Percentiles rank a stretch among this genome's conserved stretches.
These are phyloP conservation scores for Pleurotus tuoliensis DNA, from an alignment of 768 basidiomycete genomes.

Conservation along the genomic window DNA sequence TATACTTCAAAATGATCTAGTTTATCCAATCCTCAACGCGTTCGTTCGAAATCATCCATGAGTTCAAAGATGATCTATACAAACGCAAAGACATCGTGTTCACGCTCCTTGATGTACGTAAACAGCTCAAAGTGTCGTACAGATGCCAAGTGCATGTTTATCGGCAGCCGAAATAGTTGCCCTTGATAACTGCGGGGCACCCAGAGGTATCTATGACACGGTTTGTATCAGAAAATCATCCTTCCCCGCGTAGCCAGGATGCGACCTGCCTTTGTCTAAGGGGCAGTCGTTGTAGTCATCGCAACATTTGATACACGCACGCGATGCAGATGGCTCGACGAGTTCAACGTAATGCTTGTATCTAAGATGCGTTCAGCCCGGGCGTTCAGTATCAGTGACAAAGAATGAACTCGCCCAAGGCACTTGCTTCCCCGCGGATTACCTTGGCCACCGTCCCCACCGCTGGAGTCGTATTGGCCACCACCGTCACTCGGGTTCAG, in stretches of 20 bases:
- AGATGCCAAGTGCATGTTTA: background rate
- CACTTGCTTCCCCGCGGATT: conserved; percentile 29
- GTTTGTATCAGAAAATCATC: background rate
- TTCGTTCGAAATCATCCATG: too few species aligned
- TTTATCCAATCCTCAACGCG: too few species aligned
- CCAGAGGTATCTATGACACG: conserved; percentile 19
- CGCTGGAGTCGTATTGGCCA: conserved; percentile 32
- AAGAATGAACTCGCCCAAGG: conserved; percentile 18
- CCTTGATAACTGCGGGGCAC: conserved; percentile 24
- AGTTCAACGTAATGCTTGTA: conserved; percentile 34
- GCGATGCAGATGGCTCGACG: conserved; percentile 24
- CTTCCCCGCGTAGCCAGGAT: background rate
- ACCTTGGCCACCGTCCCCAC: conserved; percentile 24
- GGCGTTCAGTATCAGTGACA: background rate
- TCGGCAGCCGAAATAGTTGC: conserved; percentile 5
- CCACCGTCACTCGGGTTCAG: conserved; percentile 27
- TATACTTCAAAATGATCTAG: too few species aligned
- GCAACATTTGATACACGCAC: conserved; percentile 33
- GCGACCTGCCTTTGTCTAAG: conserved; percentile 22
- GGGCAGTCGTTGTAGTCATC: conserved; percentile 30
- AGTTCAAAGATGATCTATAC: too few species aligned
- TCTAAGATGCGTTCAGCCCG: conserved; percentile 1
- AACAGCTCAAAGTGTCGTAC: background rate
- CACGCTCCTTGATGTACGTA: background rate
- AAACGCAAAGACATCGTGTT: too few species aligned